Base-by-base conservation (phyloP, 768 basidiomycete genomes). In the Pleurotus salmoneostramineus region DNA sequence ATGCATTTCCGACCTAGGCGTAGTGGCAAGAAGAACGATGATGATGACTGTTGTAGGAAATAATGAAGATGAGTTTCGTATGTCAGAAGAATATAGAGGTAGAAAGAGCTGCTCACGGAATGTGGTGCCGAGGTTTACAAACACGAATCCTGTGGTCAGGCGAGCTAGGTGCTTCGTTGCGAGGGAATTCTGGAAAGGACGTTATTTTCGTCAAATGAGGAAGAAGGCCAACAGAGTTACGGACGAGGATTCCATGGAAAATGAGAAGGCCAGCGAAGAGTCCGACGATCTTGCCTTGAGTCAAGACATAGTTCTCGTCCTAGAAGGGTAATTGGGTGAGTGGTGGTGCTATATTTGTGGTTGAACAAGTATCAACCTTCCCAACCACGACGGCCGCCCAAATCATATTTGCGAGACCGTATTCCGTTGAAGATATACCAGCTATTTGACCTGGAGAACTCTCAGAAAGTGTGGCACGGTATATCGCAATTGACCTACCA, bases 381-480 rank as follows among this genome's bases (percentile, higher is more conserved):
- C 80, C 83, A 48, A 89, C 69, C 15, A 77, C 79, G 35, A 87
- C 87, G 3, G 91, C 91, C n/a, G 85, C 84, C 76, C 87, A 81
- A 42, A 91, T 88, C 89, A 90, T 91, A 66, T 79, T 82, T 17
- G 87, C 78, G 17, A 91, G 77, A 31, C 91, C 91, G 65, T 91
- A 93, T 69, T 93, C 91, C 0, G 91, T 93, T 2, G 89, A 93
- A 5, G 92, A 88, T 50, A 93, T 77, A 32, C 93, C 93, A 10
- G 92, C 91, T 57, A 92, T 83, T 71, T 93, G 91, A 36, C 90
- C 85, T 83, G 61, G 15, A 31, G 49, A 52, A 40, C 14, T 42
- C 34, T 64, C 11, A 63, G 49, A n/a, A 42, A 40, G 27, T 31
- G 33, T 42, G 44, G 33, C 14, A 43, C 6, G 31, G 6, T 31